phyloP scores from a whole-genome alignment of 1,284 basidiomycete species.

The Microbotryum intermedium region DNA sequence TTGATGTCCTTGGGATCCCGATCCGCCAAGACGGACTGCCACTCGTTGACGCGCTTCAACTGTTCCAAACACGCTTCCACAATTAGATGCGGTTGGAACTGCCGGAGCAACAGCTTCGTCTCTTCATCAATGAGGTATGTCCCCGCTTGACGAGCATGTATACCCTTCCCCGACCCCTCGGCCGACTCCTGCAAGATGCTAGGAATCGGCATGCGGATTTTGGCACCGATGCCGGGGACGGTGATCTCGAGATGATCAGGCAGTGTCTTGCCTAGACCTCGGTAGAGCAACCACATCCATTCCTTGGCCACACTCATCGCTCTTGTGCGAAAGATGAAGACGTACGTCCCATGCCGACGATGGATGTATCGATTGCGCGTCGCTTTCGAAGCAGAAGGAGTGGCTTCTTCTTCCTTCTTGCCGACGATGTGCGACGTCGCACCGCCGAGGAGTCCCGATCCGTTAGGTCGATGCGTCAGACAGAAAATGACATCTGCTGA shows the following conservation, averaged over 20 bases:
- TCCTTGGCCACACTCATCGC: conserved; percentile 21
- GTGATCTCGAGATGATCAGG: conserved; percentile 22
- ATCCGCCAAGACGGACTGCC: conserved; percentile 22
- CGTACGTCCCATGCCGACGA: conserved; percentile 27
- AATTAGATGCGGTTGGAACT: conserved; percentile 8
- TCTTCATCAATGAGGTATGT: not conserved
- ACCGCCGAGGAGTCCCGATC: too few species aligned
- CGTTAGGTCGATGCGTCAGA: conserved; percentile 17
- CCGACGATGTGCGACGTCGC: not conserved
- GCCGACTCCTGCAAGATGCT: not conserved
- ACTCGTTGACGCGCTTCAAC: conserved; percentile 18
- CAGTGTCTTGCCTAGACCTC: conserved; percentile 19
- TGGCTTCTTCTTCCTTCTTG: not conserved
- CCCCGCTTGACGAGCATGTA: not conserved
- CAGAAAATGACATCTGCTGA: conserved; percentile 31
- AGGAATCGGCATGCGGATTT: conserved; percentile 23
- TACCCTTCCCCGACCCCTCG: conserved; percentile 2
- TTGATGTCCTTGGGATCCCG: conserved; percentile 11
- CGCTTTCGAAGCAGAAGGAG: conserved; percentile 10
- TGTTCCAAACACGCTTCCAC: conserved; percentile 19
- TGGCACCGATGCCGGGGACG: conserved; percentile 20
- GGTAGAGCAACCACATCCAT: conserved; percentile 29
- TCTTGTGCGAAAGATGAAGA: conserved; percentile 28
- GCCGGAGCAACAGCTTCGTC: not conserved
- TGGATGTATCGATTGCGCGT: conserved; percentile 21